Percentiles rank a stretch among this genome's conserved stretches.
phyloP scores from a whole-genome alignment of 2,329 filamentous ascomycete genomes.

The Diatrype stigma region DNA sequence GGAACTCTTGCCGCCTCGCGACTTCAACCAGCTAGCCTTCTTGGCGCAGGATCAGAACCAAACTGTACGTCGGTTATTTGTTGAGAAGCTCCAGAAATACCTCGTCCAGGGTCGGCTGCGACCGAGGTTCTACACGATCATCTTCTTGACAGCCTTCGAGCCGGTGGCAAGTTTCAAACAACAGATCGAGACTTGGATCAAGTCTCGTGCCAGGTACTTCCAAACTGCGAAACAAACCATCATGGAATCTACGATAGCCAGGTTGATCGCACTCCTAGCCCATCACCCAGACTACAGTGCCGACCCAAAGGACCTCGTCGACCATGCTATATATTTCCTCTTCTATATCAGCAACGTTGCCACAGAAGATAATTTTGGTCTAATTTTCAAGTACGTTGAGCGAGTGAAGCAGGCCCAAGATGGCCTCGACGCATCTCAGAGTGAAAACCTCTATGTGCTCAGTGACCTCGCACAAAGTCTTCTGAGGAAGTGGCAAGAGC shows the following conservation, averaged over 20 bases:
- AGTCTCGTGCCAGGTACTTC: slow-evolving; percentile 70
- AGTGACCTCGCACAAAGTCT: slow-evolving; percentile 82
- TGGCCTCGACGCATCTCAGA: slow-evolving; percentile 62
- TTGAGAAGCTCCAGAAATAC: slow-evolving; percentile 86
- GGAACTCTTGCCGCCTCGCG: slow-evolving; percentile 62
- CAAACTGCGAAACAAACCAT: slow-evolving; percentile 54
- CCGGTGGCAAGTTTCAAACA: slow-evolving; percentile 69
- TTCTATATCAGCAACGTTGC: slow-evolving; percentile 83
- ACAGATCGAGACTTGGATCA: slow-evolving; percentile 81
- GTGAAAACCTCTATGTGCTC: slow-evolving; percentile 76
- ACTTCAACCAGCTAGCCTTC: slow-evolving; percentile 79
- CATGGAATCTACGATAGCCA: slow-evolving; percentile 77
- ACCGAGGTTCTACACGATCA: slow-evolving; percentile 78
- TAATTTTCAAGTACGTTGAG: slow-evolving; percentile 90
- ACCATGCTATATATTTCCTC: slow-evolving; percentile 83
- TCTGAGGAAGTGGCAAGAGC: slow-evolving; percentile 81
- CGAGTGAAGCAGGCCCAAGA: slow-evolving; percentile 88
- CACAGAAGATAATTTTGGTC: slow-evolving; percentile 78
- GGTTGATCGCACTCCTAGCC: slow-evolving; percentile 81
- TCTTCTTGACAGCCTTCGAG: slow-evolving; percentile 91
- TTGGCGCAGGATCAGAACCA: slow-evolving; percentile 74
- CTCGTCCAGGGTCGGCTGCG: slow-evolving; percentile 68
- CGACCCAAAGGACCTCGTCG: slow-evolving; percentile 63
- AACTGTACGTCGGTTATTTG: slow-evolving; percentile 73
- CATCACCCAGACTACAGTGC: slow-evolving; percentile 87